Percentiles rank a stretch among this genome's conserved stretches.
Conservation (phyloP, 768 basidiomycete genomes). For the Auricularia sp. region DNA sequence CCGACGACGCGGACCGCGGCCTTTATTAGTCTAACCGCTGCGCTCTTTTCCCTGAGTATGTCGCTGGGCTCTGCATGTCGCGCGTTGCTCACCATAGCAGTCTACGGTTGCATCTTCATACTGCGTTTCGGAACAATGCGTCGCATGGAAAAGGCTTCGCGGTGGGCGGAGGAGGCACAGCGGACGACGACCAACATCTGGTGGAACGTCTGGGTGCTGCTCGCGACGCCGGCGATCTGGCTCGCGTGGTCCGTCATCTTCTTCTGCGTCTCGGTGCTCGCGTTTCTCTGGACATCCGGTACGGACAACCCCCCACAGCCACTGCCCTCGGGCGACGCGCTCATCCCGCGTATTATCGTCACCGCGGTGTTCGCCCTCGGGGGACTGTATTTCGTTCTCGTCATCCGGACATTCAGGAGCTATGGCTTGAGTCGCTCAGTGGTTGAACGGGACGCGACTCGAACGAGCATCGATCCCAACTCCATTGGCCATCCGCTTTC, state of each 20-base stretch:
- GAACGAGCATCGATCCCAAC: background rate
- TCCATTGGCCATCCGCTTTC: background rate
- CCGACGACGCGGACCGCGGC: conserved; percentile 54
- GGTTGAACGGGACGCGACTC: background rate
- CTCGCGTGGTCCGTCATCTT: conserved; percentile 45
- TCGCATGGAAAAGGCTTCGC: conserved; percentile 57
- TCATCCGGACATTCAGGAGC: conserved; percentile 8
- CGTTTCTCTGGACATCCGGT: conserved; percentile 10
- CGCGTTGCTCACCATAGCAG: conserved; percentile 7
- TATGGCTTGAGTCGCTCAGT: background rate
- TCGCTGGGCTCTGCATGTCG: background rate
- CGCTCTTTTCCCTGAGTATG: conserved; percentile 47
- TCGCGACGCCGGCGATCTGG: conserved; percentile 61
- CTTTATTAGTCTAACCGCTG: conserved; percentile 53
- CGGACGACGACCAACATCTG: conserved; percentile 34
- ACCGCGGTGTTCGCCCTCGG: conserved; percentile 9
- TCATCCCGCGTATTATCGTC: conserved; percentile 8
- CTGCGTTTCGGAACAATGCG: conserved; percentile 63
- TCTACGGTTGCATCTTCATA: conserved; percentile 66
- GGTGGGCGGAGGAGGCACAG: conserved; percentile 67
- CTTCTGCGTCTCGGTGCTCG: conserved; percentile 8
- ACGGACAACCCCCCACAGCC: background rate
- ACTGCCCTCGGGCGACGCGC: background rate
- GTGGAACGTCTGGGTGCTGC: conserved; percentile 63
- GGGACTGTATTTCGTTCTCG: conserved; percentile 8